Evolutionary conservation across 1,284 basidiomycete genomes (phyloP), one percentile per base, ranked within the genome.

Genomic region (Coniferiporia sulphurascens): DNA sequence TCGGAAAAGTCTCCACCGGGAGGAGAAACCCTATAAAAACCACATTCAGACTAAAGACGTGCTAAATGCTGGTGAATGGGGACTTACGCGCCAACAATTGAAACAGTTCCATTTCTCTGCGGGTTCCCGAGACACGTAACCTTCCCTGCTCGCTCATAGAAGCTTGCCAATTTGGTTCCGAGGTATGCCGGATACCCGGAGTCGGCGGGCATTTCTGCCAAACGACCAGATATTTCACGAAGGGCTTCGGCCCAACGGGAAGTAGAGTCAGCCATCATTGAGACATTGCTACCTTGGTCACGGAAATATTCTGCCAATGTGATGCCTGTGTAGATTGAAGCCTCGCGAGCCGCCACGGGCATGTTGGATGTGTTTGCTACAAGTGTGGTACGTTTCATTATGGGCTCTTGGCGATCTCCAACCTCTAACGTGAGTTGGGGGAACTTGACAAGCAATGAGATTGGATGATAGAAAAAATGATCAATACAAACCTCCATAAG

Each of bases 351-450:
- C 41, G 97, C 97, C 69, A 99, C 97, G 67, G 97, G 97, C 97
- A 99, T 99, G 79, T 99, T 99, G 60, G 96, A 98, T 1, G 97
- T 99, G 75, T 99, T 99, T 67, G 97, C 97, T 62, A 99, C 96
- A 38, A 99, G 86, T 2, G 96, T 95, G 1, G 97, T 99, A 64
- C 97, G 95, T 77, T 99, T 99, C 97, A 99, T 99, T 81, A 99
- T 99, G 44, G 97, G 97, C 74, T 98, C 96, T 83, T 98, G 89
- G 60, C 94, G 91, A 67, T 93, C 87, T 44, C 85, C 89, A 61
- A 93, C 77, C 62, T 93, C 93, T 84, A 98, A 91, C 1, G 91
- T 94, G 50, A 99, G 80, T 74, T 95, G 82, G 57, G 97, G 97
- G 87, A 99, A 98, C 86, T 97, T 74, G 52, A 8, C 57, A 65